A percentile compares a stretch with the other conserved stretches of the same genome.
Conservation (phyloP, 2,329 filamentous ascomycete species). For the Clarireedia monteithiana region DNA sequence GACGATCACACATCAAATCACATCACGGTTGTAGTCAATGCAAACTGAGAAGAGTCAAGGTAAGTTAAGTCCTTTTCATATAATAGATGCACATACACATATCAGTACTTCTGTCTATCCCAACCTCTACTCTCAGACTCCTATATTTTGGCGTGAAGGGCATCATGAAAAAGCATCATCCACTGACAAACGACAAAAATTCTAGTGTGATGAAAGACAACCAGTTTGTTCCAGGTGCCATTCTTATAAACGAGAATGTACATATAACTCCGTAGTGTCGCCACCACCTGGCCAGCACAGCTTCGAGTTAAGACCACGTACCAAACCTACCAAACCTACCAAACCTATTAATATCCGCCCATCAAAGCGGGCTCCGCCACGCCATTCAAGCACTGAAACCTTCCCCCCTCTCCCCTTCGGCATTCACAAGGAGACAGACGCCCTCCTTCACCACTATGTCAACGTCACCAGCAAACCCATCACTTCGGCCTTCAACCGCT, state of each 20-base stretch:
- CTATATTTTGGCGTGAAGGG: not conserved
- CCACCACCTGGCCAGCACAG: conserved; percentile 3
- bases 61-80: not conserved
- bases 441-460: conserved; percentile 2
- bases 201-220: conserved; percentile 6
- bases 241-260: conserved; percentile 7
- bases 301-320: not conserved
- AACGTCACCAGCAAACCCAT: not conserved
- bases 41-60: conserved; percentile 3
- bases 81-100: not conserved
- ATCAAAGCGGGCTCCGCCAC: not conserved
- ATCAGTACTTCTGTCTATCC: not conserved
- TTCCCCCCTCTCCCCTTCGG: not conserved
- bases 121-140: not conserved
- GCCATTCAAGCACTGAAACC: not conserved
- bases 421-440: not conserved
- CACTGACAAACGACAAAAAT: not conserved
- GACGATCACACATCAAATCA: conserved; percentile 8
- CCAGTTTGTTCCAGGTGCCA: conserved; percentile 2
- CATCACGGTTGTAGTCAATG: conserved; percentile 7
- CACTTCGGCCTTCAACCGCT: conserved; percentile 2
- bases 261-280: not conserved
- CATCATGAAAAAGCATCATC: not conserved
- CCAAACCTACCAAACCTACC: not conserved
- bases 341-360: not conserved